phyloP scores from a whole-genome alignment of 129 eudicot genomes.

The Lonicera japonica region DNA sequence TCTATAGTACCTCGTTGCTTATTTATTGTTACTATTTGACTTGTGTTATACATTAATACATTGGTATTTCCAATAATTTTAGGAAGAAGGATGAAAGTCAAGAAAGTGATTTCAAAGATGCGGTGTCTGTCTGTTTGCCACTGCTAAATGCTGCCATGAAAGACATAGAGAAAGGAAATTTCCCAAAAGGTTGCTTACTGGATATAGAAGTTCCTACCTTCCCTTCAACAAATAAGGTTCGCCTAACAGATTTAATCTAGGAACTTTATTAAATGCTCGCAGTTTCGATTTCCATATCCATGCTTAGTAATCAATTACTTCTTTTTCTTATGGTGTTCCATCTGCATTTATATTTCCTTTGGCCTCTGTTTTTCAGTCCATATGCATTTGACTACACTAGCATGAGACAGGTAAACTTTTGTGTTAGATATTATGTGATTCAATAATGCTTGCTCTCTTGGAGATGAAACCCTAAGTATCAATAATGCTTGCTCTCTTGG shows the following conservation, averaged over 20 bases:
- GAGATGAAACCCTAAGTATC: too few species aligned
- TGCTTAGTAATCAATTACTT: too few species aligned
- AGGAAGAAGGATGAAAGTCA: constrained; percentile 83
- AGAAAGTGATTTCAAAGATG: constrained; percentile 92
- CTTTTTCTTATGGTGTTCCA: neutral
- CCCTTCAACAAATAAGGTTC: constrained; percentile 82
- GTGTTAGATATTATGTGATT: too few species aligned
- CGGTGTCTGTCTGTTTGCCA: constrained; percentile 75
- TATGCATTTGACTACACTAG: too few species aligned
- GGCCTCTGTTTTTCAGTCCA: too few species aligned
- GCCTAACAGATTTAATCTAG: neutral
- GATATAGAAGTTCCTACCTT: constrained; percentile 64
- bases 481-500: too few species aligned
- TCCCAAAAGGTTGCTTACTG: constrained; percentile 63
- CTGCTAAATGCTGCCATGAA: constrained; percentile 61
- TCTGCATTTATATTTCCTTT: neutral
- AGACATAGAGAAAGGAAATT: constrained; percentile 69
- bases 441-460: too few species aligned
- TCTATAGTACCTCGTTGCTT: neutral
- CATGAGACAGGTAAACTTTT: too few species aligned
- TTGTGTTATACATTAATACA: neutral
- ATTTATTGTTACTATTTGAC: neutral
- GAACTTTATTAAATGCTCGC: neutral
- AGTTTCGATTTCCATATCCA: neutral
- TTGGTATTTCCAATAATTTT: constrained; percentile 15